Percentiles rank a stretch among this genome's conserved stretches.
These are phyloP conservation scores for Strigomonas galati DNA, from an alignment of 208 protist species.

Conservation along the genomic window DNA sequence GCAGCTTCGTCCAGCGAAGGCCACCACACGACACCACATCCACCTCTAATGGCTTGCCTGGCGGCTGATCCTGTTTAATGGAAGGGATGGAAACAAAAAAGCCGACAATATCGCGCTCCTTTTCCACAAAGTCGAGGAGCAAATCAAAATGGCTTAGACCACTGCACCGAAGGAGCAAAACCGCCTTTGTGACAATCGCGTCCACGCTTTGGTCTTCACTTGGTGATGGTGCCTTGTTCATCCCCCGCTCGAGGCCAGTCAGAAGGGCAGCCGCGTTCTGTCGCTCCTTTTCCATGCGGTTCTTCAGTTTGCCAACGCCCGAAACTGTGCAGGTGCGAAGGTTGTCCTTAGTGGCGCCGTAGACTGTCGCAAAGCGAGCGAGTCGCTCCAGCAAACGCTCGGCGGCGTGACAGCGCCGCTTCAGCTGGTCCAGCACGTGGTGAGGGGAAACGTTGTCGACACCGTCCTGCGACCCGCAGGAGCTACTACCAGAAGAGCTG, in stretches of 20 bases:
- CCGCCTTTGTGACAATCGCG: conserved; percentile 3
- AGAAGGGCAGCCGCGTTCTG: not conserved
- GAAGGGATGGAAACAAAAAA: not conserved
- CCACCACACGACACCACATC: conserved; percentile 52
- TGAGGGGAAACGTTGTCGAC: not conserved
- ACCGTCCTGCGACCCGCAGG: not conserved
- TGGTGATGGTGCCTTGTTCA: not conserved
- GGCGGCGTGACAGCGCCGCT: not conserved
- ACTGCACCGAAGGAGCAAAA: conserved; percentile 7
- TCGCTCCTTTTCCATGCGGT: conserved; percentile 2
- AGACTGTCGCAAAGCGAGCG: not conserved
- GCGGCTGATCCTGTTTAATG: not conserved
- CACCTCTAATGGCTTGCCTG: conserved; percentile 26
- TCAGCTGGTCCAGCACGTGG: not conserved
- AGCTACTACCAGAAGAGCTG: too few species aligned
- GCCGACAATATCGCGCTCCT: not conserved
- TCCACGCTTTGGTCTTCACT: not conserved
- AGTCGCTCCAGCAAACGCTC: not conserved
- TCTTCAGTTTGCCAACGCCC: conserved; percentile 11
- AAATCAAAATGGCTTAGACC: not conserved
- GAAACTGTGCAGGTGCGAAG: not conserved
- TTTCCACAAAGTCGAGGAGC: conserved; percentile 1
- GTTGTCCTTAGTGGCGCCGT: not conserved
- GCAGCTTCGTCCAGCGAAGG: conserved; percentile 67
- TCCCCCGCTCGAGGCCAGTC: not conserved